Conservation (phyloP, 176 grass and related monocot genomes). For the Melocanna baccifera region DNA sequence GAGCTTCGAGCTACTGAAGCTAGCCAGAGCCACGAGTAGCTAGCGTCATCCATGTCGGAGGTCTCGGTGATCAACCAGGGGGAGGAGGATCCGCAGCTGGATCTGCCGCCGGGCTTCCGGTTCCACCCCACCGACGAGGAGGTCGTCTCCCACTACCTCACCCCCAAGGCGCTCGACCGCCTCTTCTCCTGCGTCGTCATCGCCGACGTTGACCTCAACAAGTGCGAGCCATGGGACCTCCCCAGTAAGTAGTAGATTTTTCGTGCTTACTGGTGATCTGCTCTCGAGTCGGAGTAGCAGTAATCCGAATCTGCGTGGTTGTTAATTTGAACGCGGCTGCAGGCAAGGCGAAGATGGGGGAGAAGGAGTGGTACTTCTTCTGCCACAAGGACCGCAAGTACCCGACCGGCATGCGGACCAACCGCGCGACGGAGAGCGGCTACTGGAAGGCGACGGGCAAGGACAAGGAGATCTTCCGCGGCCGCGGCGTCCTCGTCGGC, state of each 20-base stretch:
- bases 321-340: neutral
- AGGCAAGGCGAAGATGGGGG: conserved; percentile 87
- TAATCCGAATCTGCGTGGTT: neutral
- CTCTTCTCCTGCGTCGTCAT: conserved; percentile 54
- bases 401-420: conserved; percentile 80
- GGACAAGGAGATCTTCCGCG: conserved; percentile 88
- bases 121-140: conserved; percentile 96
- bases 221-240: conserved; percentile 89
- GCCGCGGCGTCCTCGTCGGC: conserved; percentile 60
- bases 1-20: neutral
- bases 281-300: neutral
- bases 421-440: conserved; percentile 62
- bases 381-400: conserved; percentile 91
- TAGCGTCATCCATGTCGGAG: conserved; percentile 10
- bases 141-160: conserved; percentile 65
- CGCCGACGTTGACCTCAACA: conserved; percentile 88
- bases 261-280: neutral
- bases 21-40: neutral
- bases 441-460: conserved; percentile 98
- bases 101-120: conserved; percentile 78
- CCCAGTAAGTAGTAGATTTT: conserved; percentile 38
- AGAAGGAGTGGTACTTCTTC: conserved; percentile 93
- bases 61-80: conserved; percentile 28
- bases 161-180: conserved; percentile 39
- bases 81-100: conserved; percentile 26